Evolutionary conservation across 441 rosid species (phyloP), one percentile per base, ranked within the genome.

Genomic region (Cnidoscolus chayamansa): DNA sequence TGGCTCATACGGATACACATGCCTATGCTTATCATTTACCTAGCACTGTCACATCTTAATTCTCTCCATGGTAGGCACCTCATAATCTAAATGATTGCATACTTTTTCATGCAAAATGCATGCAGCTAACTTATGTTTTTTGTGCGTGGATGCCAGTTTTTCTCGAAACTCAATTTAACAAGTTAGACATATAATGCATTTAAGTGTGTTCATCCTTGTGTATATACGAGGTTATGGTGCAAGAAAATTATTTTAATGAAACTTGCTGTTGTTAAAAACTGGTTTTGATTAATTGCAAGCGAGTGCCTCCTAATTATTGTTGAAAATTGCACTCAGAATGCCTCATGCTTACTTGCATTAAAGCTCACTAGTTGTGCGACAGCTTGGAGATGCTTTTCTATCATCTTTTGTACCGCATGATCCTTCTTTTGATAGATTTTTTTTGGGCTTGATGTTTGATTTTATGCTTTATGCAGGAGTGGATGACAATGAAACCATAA

Each of bases 401-500:
- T 58, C 10, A 25, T 25, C 17, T 7, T 9, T 25, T 67, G 47
- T 4, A 0, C 7, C 9, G 16, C 25, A 40, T 61, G 47, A 6
- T 30, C 64, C 2, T 72, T 51, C 19, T 47, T 62, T 7, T 7
- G 1, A 8, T 20, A 40, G 12, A 47, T 40, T 40, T 40, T 40
- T 40, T 8, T 75, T 68, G 31, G 3, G 57, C 61, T 11, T 55
- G 65, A 68, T 54, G 31, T 75, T 75, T 73, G 68, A n/a, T 37
- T 48, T 63, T 40, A 25, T 74, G 58, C 45, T 66, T 17, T 75
- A 59, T 83, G 57, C 82, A 96, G 99, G 99, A 67, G 93, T 93
- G 73, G 95, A 93, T 79, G 82, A 90, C 76, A 77, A 84, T 50
- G 97, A 93, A 37, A 90, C 87, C 1, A 74, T 96, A 68, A 91